Evolutionary conservation across 2,329 filamentous ascomycete species (phyloP).

Genomic region (Colletotrichum plurivorum): DNA sequence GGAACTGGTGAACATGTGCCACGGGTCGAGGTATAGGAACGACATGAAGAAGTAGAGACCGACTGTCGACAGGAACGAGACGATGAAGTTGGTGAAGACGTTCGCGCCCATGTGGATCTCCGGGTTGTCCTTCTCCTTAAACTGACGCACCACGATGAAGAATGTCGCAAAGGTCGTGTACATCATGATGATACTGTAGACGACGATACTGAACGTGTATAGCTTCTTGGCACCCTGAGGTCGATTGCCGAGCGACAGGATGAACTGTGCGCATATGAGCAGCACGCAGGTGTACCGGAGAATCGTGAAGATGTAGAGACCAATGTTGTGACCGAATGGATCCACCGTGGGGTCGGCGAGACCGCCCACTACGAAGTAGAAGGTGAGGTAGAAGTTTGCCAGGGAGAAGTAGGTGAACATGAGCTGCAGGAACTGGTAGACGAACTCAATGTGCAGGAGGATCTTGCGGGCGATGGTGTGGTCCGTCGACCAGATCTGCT

Average conservation of each 20-base stretch:
- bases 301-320: constrained; percentile 86
- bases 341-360: constrained; percentile 84
- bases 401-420: constrained; percentile 98
- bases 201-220: constrained; percentile 88
- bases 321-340: constrained; percentile 91
- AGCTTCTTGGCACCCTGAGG: constrained; percentile 95
- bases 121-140: constrained; percentile 66
- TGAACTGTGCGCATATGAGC: constrained; percentile 95
- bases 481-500: constrained; percentile 92
- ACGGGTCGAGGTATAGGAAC: constrained; percentile 96
- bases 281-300: constrained; percentile 89
- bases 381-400: constrained; percentile 98
- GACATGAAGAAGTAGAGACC: constrained; percentile 97
- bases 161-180: constrained; percentile 93
- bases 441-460: constrained; percentile 92
- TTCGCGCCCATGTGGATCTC: constrained; percentile 79
- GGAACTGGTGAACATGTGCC: constrained; percentile 97
- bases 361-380: constrained; percentile 97
- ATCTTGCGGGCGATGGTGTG: constrained; percentile 92
- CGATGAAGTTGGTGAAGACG: constrained; percentile 94
- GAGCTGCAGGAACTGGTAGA: constrained; percentile 94
- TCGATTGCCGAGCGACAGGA: constrained; percentile 94
- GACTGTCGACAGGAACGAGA: constrained; percentile 89
- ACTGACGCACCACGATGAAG: constrained; percentile 89
- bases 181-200: constrained; percentile 94